phyloP scores from a whole-genome alignment of 768 basidiomycete species.

The Pisolithus albus region DNA sequence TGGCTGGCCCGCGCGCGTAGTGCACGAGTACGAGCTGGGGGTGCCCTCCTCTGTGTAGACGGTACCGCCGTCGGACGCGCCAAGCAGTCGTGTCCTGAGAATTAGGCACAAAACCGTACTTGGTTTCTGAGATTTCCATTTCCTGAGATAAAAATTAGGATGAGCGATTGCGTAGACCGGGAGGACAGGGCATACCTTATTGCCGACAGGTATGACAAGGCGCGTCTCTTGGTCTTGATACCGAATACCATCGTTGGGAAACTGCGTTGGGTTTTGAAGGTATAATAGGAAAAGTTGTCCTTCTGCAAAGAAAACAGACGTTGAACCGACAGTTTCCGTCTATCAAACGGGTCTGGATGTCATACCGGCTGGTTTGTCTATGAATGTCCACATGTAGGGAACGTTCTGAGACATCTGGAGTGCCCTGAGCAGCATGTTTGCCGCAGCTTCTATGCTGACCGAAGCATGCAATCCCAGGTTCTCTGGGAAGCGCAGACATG shows the following conservation, averaged over 20 bases:
- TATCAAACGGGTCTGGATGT: background rate
- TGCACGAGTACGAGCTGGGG: constrained; percentile 70
- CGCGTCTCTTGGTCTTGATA: constrained; percentile 69
- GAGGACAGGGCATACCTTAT: constrained; percentile 44
- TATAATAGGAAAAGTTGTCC: constrained; percentile 63
- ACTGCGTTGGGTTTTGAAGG: constrained; percentile 49
- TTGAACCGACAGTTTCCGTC: background rate
- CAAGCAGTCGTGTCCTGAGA: constrained; percentile 55
- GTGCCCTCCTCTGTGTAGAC: constrained; percentile 67
- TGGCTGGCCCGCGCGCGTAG: constrained; percentile 58
- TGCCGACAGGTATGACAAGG: constrained; percentile 39
- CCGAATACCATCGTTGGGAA: constrained; percentile 72
- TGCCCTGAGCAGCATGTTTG: constrained; percentile 56
- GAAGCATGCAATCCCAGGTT: constrained; percentile 50
- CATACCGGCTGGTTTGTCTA: constrained; percentile 73
- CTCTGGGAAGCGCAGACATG: constrained; percentile 69
- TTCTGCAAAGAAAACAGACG: constrained; percentile 33
- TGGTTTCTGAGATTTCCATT: constrained; percentile 68
- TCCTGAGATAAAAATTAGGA: constrained; percentile 40
- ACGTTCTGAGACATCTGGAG: constrained; percentile 45
- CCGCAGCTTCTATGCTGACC: constrained; percentile 50
- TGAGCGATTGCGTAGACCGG: background rate
- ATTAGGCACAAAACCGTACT: constrained; percentile 71
- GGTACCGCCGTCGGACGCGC: constrained; percentile 64
- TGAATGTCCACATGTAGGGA: constrained; percentile 67